phyloP scores from a whole-genome alignment of 2,329 filamentous ascomycete genomes.

The Emergomyces orientalis region DNA sequence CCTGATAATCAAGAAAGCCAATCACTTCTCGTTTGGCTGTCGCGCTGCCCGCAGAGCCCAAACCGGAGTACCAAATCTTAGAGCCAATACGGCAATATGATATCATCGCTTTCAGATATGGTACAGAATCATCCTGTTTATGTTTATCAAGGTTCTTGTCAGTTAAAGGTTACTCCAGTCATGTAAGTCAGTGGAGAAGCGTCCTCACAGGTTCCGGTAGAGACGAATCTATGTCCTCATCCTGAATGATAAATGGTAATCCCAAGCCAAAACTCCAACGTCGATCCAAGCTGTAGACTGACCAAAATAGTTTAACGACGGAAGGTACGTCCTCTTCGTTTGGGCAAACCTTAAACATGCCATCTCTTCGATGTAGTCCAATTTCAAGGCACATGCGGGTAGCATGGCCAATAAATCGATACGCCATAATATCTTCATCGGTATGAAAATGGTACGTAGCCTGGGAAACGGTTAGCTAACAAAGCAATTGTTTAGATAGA shows the following conservation, averaged over 20 bases:
- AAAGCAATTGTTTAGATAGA: background rate
- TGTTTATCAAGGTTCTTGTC: slow-evolving; percentile 11
- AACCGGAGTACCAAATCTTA: slow-evolving; percentile 75
- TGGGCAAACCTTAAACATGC: slow-evolving; percentile 56
- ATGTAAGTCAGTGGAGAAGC: background rate
- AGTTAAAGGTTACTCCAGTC: slow-evolving; percentile 4
- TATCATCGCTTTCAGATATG: slow-evolving; percentile 77
- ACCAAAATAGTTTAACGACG: slow-evolving; percentile 72
- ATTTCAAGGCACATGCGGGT: slow-evolving; percentile 70
- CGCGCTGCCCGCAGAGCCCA: slow-evolving; percentile 56
- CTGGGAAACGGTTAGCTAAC: slow-evolving; percentile 28
- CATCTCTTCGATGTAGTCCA: slow-evolving; percentile 71
- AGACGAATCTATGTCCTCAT: slow-evolving; percentile 72
- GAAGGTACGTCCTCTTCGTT: slow-evolving; percentile 59
- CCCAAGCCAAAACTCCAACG: slow-evolving; percentile 87
- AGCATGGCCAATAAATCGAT: slow-evolving; percentile 77
- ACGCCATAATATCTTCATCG: slow-evolving; percentile 77
- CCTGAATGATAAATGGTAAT: slow-evolving; percentile 74
- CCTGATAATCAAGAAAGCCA: slow-evolving; percentile 69
- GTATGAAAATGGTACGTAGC: slow-evolving; percentile 73
- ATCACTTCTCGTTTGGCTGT: slow-evolving; percentile 66
- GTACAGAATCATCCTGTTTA: slow-evolving; percentile 38
- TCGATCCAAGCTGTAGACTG: slow-evolving; percentile 73
- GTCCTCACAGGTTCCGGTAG: slow-evolving; percentile 64
- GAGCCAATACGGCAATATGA: slow-evolving; percentile 72